Base-by-base conservation (phyloP, 2,329 filamentous ascomycete species). In the Botryosphaeria agaves region DNA sequence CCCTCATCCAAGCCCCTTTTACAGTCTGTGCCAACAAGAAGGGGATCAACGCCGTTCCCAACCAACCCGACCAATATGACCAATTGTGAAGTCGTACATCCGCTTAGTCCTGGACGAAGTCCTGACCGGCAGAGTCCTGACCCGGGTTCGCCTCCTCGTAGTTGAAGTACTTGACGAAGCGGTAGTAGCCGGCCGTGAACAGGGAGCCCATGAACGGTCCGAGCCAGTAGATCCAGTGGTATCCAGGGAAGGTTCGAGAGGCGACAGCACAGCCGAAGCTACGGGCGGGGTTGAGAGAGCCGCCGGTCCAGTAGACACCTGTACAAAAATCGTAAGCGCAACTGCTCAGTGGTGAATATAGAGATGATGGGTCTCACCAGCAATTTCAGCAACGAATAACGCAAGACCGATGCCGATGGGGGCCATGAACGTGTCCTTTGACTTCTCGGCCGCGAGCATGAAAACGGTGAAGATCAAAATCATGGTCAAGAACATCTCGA, bases 391-490 rank as follows among this genome's bases (percentile, higher is more conserved):
- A 23, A 40, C 32, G 15, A 40, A 43, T 7, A 43, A 28, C 3
- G 45, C 36, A 14, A 49, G 37, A 12, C 45, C 41, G 19, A 44
- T 43, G 9, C 39, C 40, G 11, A 44, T 34, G 3, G 41, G 41
- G 8, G 39, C 39, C 7, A 49, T 32, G 36, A 47, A 52, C 1
- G 47, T 51, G 15, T 32, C 41, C 34, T 49, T 49, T 14, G 39
- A 38, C 36, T 52, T 52, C 36, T 52, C 48, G 4, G 39, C 44
- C 4, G 49, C 49, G 18, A 52, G 41, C 47, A 52, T 51, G 29
- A 51, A 40, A 16, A 51, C 43, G 23, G 42, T 44, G 33, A 51
- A 46, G 15, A 45, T 37, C 24, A 52, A 41, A 9, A 39, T 21
- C 2, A 41, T 27, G 4, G 49, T 52, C 8, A 51, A 33, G 30